A percentile compares a stretch with the other conserved stretches of the same genome.
Evolutionary conservation across 345 rosid genomes (phyloP).

Genomic region (Populus ilicifolia): DNA sequence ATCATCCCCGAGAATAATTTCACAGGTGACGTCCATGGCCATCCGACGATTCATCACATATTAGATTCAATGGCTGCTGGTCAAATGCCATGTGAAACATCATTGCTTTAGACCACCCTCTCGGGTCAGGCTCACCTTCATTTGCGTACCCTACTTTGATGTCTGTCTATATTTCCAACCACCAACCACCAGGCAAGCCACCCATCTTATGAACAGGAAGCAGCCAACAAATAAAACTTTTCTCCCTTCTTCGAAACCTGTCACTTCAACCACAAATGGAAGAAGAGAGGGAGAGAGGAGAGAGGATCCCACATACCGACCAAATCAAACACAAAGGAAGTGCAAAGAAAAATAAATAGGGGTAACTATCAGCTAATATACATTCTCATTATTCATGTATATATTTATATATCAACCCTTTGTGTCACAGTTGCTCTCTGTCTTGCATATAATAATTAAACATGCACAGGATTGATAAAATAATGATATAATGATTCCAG

Average conservation of each 20-base stretch:
- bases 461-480: slow-evolving; percentile 19
- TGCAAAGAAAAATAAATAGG: no score
- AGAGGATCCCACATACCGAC: not conserved
- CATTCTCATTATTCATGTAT: slow-evolving; percentile 30
- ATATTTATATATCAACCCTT: slow-evolving; percentile 15
- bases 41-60: not conserved
- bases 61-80: not conserved
- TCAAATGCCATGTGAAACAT: not conserved
- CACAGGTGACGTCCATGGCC: not conserved
- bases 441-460: slow-evolving; percentile 21
- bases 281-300: not conserved
- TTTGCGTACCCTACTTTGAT: not conserved
- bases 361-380: slow-evolving; percentile 7
- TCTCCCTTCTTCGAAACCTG: not conserved
- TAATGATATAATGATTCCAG: slow-evolving; percentile 5
- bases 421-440: slow-evolving; percentile 23
- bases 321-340: not conserved
- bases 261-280: not conserved
- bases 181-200: not conserved
- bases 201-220: not conserved
- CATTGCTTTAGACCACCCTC: not conserved
- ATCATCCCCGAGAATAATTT: not conserved
- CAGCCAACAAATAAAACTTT: not conserved
- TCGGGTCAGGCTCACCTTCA: not conserved
- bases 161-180: not conserved